Conservation (phyloP, 2,329 filamentous ascomycete genomes). For the Ascochyta lentis region DNA sequence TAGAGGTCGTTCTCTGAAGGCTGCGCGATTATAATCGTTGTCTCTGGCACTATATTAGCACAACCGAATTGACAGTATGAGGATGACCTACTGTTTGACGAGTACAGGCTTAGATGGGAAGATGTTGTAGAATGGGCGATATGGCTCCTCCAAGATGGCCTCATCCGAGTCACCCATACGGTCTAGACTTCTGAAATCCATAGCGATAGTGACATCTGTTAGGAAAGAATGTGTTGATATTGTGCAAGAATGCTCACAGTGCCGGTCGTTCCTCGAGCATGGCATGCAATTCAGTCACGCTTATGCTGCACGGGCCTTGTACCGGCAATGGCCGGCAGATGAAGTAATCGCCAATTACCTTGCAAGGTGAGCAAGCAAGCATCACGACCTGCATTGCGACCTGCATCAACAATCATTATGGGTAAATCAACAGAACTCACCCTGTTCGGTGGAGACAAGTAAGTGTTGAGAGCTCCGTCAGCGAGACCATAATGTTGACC, state of each 20-base stretch:
- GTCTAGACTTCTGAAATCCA: constrained; percentile 43
- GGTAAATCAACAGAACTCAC: constrained; percentile 24
- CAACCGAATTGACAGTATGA: not conserved
- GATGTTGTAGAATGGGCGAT: constrained; percentile 61
- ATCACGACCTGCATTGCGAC: constrained; percentile 3
- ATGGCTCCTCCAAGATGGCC: constrained; percentile 47
- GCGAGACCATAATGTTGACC: not conserved
- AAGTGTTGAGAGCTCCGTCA: constrained; percentile 1
- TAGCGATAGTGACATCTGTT: constrained; percentile 10
- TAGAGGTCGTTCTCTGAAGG: constrained; percentile 68
- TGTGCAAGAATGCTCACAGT: not conserved
- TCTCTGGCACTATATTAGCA: constrained; percentile 34
- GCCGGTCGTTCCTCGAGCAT: not conserved
- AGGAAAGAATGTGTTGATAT: not conserved
- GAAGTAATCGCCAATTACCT: constrained; percentile 15
- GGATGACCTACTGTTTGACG: constrained; percentile 47
- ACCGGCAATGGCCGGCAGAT: not conserved
- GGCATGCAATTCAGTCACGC: constrained; percentile 15
- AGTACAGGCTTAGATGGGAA: constrained; percentile 57
- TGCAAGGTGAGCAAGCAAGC: not conserved
- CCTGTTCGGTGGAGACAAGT: constrained; percentile 44
- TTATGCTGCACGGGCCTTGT: constrained; percentile 13
- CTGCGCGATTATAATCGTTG: constrained; percentile 51
- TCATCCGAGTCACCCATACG: constrained; percentile 40
- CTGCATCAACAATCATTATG: constrained; percentile 22